Evolutionary conservation across 306 rosid genomes (phyloP).

Genomic region (Carpinus fangiana): DNA sequence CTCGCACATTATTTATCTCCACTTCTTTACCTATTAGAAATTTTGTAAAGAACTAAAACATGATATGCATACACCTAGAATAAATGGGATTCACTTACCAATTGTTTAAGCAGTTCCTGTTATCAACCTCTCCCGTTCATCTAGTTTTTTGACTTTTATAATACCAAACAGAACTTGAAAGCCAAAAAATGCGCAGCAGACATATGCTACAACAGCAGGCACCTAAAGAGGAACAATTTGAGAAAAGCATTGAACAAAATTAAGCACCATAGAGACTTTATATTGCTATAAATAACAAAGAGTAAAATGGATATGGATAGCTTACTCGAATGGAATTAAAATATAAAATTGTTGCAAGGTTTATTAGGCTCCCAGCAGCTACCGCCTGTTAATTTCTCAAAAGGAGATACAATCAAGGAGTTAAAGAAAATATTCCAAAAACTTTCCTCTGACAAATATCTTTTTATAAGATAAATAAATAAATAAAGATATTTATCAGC

Average conservation of each 20-base stretch:
- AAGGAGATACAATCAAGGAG: constrained; percentile 17
- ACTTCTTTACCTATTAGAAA: constrained; percentile 19
- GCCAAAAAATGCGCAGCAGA: constrained; percentile 71
- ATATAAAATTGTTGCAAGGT: constrained; percentile 88
- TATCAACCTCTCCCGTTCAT: constrained; percentile 81
- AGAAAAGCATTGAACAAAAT: constrained; percentile 24
- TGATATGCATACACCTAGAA: background rate
- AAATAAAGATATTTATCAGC: background rate
- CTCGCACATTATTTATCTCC: constrained; percentile 9
- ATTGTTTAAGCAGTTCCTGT: constrained; percentile 82
- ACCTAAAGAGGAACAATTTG: constrained; percentile 49
- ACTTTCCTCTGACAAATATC: background rate
- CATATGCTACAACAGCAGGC: constrained; percentile 74
- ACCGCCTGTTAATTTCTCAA: constrained; percentile 67
- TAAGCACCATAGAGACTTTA: constrained; percentile 9
- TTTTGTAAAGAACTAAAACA: background rate
- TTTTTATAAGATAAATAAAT: too few relatives aligned
- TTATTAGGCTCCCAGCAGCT: constrained; percentile 93
- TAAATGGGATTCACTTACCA: constrained; percentile 44
- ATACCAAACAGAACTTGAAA: constrained; percentile 90
- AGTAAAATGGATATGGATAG: constrained; percentile 22
- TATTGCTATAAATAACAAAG: constrained; percentile 14
- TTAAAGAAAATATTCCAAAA: constrained; percentile 13
- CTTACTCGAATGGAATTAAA: constrained; percentile 80
- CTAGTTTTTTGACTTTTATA: constrained; percentile 79